Evolutionary conservation across 202 grass and related monocot genomes (phyloP), one percentile per base, ranked within the genome.

Genomic region (Eragrostis tef): DNA sequence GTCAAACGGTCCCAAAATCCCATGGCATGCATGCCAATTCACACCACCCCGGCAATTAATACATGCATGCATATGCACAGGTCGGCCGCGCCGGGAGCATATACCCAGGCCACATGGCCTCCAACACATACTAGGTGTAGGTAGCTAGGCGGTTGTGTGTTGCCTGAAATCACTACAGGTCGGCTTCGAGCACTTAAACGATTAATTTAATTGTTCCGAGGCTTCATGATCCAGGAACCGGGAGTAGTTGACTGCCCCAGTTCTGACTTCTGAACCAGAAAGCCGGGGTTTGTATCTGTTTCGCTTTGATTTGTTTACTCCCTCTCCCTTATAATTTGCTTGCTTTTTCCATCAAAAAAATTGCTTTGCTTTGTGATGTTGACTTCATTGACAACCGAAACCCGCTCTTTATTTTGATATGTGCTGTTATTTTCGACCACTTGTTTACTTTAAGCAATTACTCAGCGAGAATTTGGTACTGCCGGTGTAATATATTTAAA

Each of bases 281-380:
- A 79, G 8, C 46, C 67, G 42, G 5, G 8, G 10, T 45, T 80
- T 45, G 21, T 5, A 27, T 7, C 31, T 63, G 10, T 12, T 43
- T 6, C 7, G 3, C 24, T 14, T 22, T 25, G 42, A 4, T 72
- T 64, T 70, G 17, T 16, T 47, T 42, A 21, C 6, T 61, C 11
- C 70, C 10, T 56, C 63, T 19, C 10, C 6, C 5, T 20, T n/a
- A n/a, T 0, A 49, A 39, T 41, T 53, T 76, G 74, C n/a, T 81
- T 24, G 26, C 53, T 81, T 71, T 75, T n/a, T n/a, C n/a, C n/a
- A n/a, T n/a, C n/a, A n/a, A n/a, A n/a, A n/a, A n/a, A n/a, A n/a
- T n/a, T n/a, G n/a, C n/a, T 4, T 34, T 34, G 31, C 53, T 81
- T 71, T 75, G 14, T 88, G 91, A 94, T 89, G 86, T 60, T 74